Evolutionary conservation across 345 rosid species (phyloP), one percentile per base, ranked within the genome.

Genomic region (Anacardium occidentale): DNA sequence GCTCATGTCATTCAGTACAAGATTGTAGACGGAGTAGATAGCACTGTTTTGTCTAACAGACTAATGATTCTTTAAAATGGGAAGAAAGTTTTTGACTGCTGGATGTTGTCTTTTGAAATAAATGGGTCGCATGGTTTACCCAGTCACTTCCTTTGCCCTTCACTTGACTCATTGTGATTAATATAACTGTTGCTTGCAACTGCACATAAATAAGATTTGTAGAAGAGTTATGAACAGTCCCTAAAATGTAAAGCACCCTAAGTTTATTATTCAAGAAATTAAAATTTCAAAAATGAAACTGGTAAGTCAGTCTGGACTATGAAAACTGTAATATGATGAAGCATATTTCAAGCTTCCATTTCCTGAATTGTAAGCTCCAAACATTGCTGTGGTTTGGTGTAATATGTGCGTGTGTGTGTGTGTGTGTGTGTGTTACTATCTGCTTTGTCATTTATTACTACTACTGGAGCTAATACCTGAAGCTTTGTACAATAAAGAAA

Each of bases 401-500:
- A 29, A 3, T 50, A 11, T 32, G 42, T 47, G 14, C 8, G 0
- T 15, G 17, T 26, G 42, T 25, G 18, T 58, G 0, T 50, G 0
- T 62, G 48, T 34, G 2, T 32, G 72, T 22, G 44, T 22, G 24
- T 52, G 50, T 0, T 17, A 22, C 3, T 55, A 15, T 62, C 24
- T 62, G 37, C 40, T 47, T 2, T 62, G 37, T 40, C 0, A 42
- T 26, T 21, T 60, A 61, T 64, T 60, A 14, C 61, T 18, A 42
- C 56, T 40, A 71, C 34, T 65, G 48, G 37, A 34, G 20, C 63
- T 50, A 70, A 67, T 68, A 25, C 26, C 44, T n/a, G n/a, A 53
- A 58, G 64, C 25, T 60, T 79, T 11, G 64, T 52, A 18, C 70
- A 21, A 42, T 67, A 76, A 65, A 88, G 94, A 78, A 88, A 88